Base-by-base conservation (phyloP, 2,329 filamentous ascomycete species). In the Penicillium sclerotiorum region DNA sequence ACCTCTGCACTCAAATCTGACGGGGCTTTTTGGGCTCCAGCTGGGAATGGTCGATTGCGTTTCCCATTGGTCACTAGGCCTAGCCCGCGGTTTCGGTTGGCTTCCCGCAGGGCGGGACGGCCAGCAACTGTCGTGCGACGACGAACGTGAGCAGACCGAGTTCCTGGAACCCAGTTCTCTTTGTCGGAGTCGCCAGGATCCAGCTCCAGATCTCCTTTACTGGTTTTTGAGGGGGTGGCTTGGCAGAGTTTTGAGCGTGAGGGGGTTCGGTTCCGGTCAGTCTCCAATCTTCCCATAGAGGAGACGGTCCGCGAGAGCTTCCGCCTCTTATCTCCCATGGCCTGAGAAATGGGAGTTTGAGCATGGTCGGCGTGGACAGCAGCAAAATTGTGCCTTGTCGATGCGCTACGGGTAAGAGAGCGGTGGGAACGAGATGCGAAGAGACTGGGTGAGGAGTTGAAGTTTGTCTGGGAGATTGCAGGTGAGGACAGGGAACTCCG, bases 101-200 rank as follows among this genome's bases (percentile, higher is more conserved):
- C 51, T 21, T 81, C 80, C 43, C 74, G 75, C 21, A 83, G 68
- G 5, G 77, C 69, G 20, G 73, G 67, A 22, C 77, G 67, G 18
- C 62, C 60, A 9, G 57, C 56, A n/a, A 62, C 63, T 20, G 59
- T 54, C 17, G 58, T 60, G 4, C 66, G 64, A 28, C 69, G 68
- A 46, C 69, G 70, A 33, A 65, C 81, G 30, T 66, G 64, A 9
- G 71, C 66, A 15, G 61, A 57, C 28, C 70, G 68, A 18, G 75
- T 78, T 4, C 77, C 77, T 2, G 81, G 81, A 33, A 80, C 72
- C 83, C 90, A 95, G 66, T 97, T 97, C 74, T 97, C 93, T 73
- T 97, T 97, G 69, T 97, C 93, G 1, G 90, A 96, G 63, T 96
- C 92, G 41, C 84, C 78, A 68, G 73, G 82, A 13, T 82, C 66